Base-by-base conservation (phyloP, 2,329 filamentous ascomycete genomes). In the Trichoderma sp. region DNA sequence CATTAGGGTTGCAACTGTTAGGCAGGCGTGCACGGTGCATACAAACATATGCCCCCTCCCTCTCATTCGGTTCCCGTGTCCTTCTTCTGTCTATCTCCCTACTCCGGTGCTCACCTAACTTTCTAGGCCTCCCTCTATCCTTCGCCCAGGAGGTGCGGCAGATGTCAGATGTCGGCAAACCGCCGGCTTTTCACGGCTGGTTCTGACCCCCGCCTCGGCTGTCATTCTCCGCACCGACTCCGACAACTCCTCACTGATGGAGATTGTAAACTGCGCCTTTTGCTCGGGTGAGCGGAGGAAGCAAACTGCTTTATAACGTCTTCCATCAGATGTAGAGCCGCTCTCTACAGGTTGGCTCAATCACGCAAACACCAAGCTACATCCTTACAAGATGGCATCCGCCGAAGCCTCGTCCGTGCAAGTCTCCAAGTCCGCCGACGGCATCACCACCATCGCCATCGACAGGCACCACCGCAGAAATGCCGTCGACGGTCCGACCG, bases 401-500 rank as follows among this genome's bases (percentile, higher is more conserved):
- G 68, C 69, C 44, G 21, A 24, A 24, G 65, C 64, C 10, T 24
- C 69, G 5, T 60, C 69, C 10, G 67, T 72, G 7, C 65, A 67
- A 21, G 68, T 71, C 12, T 62, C 55, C 48, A 70, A 66, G 24
- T 69, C 72, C 19, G 10, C 63, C 0, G 71, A 75, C 1, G 83
- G 83, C 54, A 83, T 87, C 69, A 83, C 83, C 0, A 81, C 78
- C n/a, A 82, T 87, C 64, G 79, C 81, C n/a, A 79, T 87, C 68
- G 80, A 83, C 72, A 79, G 83, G n/a, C 76, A 76, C 0, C 72
- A 80, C 14, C 76, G 79, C 26, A 79, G 79, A 59, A 87, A 87
- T 69, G 84, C 83, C 14, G 78, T 87, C 47, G 78, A 86, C 67
- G 72, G 75, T 2, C 65, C 76, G 1, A 85, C 84, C 4, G 83